Percentiles rank a stretch among this genome's conserved stretches.
Evolutionary conservation across 306 rosid species (phyloP).

Genomic region (Sicyos edulis): DNA sequence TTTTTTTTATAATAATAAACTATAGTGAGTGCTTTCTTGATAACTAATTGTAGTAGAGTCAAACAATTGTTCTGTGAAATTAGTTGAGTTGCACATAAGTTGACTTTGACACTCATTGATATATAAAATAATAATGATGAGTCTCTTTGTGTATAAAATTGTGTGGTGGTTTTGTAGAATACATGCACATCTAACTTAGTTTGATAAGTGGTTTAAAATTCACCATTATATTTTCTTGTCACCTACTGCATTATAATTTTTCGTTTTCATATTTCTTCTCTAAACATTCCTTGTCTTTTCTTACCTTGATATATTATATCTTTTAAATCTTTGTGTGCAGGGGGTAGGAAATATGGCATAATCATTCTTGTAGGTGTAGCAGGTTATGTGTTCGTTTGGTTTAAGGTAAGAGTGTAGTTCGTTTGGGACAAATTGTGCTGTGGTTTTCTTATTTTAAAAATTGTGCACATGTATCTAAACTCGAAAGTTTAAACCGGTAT

Average conservation of each 20-base stretch:
- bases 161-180: too few species aligned
- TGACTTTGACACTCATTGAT: too few species aligned
- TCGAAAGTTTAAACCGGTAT: neutral
- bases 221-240: conserved; percentile 4
- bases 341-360: conserved; percentile 51
- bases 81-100: too few species aligned
- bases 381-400: conserved; percentile 86
- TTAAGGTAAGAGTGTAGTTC: conserved; percentile 57
- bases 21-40: too few species aligned
- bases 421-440: neutral
- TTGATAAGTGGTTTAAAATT: neutral
- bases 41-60: too few species aligned
- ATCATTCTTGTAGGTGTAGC: conserved; percentile 54
- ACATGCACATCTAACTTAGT: too few species aligned
- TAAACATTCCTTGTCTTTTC: neutral
- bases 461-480: neutral
- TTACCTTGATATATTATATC: neutral
- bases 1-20: too few species aligned
- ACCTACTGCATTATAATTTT: neutral
- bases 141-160: too few species aligned
- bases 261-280: neutral
- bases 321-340: conserved; percentile 28
- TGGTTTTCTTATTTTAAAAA: neutral
- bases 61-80: too few species aligned
- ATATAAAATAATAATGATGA: too few species aligned